Conservation (phyloP, 768 basidiomycete species). For the Suillus decipiens region DNA sequence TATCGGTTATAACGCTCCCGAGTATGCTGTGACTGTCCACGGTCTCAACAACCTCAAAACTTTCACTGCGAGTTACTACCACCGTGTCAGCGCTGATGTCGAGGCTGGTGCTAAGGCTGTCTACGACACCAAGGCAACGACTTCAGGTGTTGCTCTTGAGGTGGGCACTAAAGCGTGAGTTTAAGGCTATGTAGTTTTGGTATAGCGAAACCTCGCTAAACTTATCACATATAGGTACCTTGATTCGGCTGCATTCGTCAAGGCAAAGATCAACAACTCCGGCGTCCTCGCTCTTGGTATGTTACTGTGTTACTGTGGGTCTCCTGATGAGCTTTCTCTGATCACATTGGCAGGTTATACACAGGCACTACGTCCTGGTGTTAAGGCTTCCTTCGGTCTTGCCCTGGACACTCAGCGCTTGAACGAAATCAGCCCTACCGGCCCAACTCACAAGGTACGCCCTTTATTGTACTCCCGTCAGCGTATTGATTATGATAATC, state of each 20-base stretch:
- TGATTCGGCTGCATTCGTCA: constrained; percentile 88
- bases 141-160: constrained; percentile 85
- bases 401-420: constrained; percentile 93
- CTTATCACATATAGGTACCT: constrained; percentile 54
- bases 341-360: constrained; percentile 66
- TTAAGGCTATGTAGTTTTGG: neutral
- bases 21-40: constrained; percentile 93
- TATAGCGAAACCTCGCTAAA: neutral
- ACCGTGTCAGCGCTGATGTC: constrained; percentile 88
- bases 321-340: constrained; percentile 10
- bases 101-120: constrained; percentile 96
- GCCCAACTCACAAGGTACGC: constrained; percentile 76
- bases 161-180: constrained; percentile 94
- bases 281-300: constrained; percentile 86
- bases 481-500: constrained; percentile 1
- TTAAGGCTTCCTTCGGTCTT: constrained; percentile 91
- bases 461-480: neutral
- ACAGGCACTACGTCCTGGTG: constrained; percentile 90
- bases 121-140: constrained; percentile 91
- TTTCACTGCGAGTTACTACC: constrained; percentile 97
- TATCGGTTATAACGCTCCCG: constrained; percentile 92
- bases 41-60: constrained; percentile 92
- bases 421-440: constrained; percentile 65
- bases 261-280: constrained; percentile 98
- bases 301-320: constrained; percentile 20